A percentile compares a stretch with the other conserved stretches of the same genome.
Conservation (phyloP, 169 alveolate species). For the Plasmodium blacklocki region DNA sequence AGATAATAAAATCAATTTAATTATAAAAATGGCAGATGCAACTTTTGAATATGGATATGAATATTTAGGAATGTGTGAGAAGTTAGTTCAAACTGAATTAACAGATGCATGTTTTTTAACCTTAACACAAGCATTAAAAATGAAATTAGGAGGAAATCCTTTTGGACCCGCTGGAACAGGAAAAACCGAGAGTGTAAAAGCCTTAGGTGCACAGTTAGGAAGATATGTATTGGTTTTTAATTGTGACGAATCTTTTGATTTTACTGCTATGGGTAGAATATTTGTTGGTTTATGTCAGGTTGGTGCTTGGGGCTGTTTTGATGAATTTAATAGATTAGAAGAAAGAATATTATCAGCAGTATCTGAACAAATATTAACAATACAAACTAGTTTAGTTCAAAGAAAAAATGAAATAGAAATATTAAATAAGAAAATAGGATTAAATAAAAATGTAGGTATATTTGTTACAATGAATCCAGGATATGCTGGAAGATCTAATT, state of each 20-base stretch:
- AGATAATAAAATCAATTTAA: constrained; percentile 77
- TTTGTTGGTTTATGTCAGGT: constrained; percentile 95
- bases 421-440: constrained; percentile 88
- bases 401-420: constrained; percentile 88
- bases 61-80: constrained; percentile 96
- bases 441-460: constrained; percentile 95
- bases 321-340: constrained; percentile 98
- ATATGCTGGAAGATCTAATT: constrained; percentile 97
- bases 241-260: constrained; percentile 98
- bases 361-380: constrained; percentile 94
- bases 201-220: constrained; percentile 97
- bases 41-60: constrained; percentile 97
- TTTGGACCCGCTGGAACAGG: constrained; percentile 99
- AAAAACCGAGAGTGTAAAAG: constrained; percentile 99
- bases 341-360: constrained; percentile 97
- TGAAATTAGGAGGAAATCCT: constrained; percentile 98
- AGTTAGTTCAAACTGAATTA: constrained; percentile 97
- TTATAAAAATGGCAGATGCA: constrained; percentile 95
- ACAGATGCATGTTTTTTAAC: constrained; percentile 99
- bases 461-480: constrained; percentile 99
- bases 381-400: constrained; percentile 94
- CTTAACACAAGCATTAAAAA: constrained; percentile 96
- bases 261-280: constrained; percentile 97
- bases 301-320: constrained; percentile 99
- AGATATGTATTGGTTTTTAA: constrained; percentile 97